Evolutionary conservation across 352 stramenopile species (phyloP), one percentile per base, ranked within the genome.

Genomic region (Plasmopara viticola): DNA sequence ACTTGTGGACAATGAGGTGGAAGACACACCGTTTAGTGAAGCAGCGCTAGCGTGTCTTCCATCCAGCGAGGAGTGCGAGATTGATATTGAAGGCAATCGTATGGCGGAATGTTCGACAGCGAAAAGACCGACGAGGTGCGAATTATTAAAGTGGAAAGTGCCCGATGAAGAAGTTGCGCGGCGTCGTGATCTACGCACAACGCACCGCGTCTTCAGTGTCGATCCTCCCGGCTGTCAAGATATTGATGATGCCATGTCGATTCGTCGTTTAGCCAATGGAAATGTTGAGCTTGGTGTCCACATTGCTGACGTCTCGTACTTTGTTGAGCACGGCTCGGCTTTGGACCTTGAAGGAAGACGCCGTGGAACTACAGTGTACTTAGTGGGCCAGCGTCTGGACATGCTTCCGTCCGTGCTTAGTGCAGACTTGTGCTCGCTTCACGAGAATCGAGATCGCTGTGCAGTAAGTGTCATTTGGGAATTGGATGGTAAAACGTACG

Each of bases 261-360:
- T 95, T 34, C 75, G 71, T 9, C 51, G 54, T 0, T 64, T 95
- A 30, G 55, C 77, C 3, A 94, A 95, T 44, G 86, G 84, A 8
- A 87, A 90, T 53, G 48, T 95, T 14, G 86, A 98, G 53, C 74
- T 98, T 5, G 96, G 96, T 3, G 96, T 99, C 5, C 97, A 99
- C 60, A 99, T 99, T 68, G 97, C 97, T 0, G 97, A 99, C 68
- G 97, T 99, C 2, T 98, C 95, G 37, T 95, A 99, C 69, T 99
- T 99, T 62, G 96, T 99, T 5, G 60, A 90, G 35, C 82, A 97
- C 46, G 95, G 84, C n/a, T 97, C 84, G 18, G 79, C 95, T 1
- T 86, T 99, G 17, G 97, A 99, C 68, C 70, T 95, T 18, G 97
- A 99, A 73, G 90, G 84, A 2, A 77, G 78, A 15, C 73, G 61